A percentile compares a stretch with the other conserved stretches of the same genome.
Evolutionary conservation across 768 basidiomycete genomes (phyloP).

Genomic region (Chalciporus chontae): DNA sequence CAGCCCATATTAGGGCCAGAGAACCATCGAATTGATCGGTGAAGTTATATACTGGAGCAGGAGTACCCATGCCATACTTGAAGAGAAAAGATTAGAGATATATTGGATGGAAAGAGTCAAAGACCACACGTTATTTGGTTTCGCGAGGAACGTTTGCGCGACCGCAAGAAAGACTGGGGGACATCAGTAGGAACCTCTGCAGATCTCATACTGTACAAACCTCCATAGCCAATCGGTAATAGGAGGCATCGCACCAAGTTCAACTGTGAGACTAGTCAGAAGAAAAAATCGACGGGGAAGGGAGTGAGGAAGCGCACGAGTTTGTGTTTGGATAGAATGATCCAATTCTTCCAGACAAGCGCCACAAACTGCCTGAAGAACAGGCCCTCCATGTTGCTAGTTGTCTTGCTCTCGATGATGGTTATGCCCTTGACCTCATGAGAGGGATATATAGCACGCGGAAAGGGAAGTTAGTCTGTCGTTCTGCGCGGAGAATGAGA

Average conservation of each 20-base stretch:
- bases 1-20: conserved; percentile 60
- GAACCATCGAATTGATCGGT: conserved; percentile 50
- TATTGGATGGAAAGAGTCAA: background rate
- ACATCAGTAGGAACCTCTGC: background rate
- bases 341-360: conserved; percentile 73
- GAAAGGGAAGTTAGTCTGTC: conserved; percentile 23
- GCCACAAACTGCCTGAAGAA: conserved; percentile 62
- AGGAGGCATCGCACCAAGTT: conserved; percentile 61
- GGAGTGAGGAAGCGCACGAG: conserved; percentile 41
- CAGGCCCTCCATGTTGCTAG: conserved; percentile 27
- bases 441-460: conserved; percentile 51
- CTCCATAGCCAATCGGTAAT: conserved; percentile 60
- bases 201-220: conserved; percentile 6
- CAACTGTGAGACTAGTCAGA: conserved; percentile 34
- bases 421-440: background rate
- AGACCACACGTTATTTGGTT: conserved; percentile 53
- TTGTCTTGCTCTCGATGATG: background rate
- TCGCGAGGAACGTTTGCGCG: conserved; percentile 57
- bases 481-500: background rate
- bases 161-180: conserved; percentile 52
- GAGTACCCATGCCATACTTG: conserved; percentile 63
- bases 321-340: conserved; percentile 62
- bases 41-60: conserved; percentile 47
- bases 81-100: background rate
- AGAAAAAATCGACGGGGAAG: background rate